Evolutionary conservation across 2,329 filamentous ascomycete genomes (phyloP).

Genomic region (Xylariaceae sp.): DNA sequence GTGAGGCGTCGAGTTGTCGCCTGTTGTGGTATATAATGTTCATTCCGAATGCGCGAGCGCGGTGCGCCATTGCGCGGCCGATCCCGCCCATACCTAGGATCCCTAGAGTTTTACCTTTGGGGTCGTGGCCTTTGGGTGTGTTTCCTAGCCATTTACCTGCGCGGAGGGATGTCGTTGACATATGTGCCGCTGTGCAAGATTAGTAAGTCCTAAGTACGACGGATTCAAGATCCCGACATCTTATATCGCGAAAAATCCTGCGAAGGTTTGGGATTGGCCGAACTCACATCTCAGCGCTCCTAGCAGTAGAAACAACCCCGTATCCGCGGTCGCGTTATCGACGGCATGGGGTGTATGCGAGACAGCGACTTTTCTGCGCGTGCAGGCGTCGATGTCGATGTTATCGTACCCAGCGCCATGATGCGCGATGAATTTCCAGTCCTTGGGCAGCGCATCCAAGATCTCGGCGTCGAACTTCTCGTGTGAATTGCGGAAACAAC

Average conservation of each 20-base stretch:
- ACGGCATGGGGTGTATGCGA: constrained; percentile 31
- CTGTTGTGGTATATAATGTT: constrained; percentile 57
- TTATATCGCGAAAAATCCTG: neutral
- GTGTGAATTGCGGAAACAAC: constrained; percentile 25
- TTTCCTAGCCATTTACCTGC: constrained; percentile 41
- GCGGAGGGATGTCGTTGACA: constrained; percentile 42
- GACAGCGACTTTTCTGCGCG: constrained; percentile 28
- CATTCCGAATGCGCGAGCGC: constrained; percentile 52
- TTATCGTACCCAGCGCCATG: constrained; percentile 60
- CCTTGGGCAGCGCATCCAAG: constrained; percentile 39
- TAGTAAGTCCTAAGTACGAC: neutral
- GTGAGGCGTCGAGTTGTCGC: constrained; percentile 28
- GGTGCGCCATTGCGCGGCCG: constrained; percentile 44
- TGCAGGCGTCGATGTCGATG: constrained; percentile 52
- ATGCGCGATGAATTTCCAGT: constrained; percentile 47
- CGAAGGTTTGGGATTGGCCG: neutral
- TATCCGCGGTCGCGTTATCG: constrained; percentile 47
- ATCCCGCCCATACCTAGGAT: constrained; percentile 60
- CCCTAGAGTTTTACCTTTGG: constrained; percentile 48
- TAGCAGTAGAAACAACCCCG: constrained; percentile 48
- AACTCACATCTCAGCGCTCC: constrained; percentile 42
- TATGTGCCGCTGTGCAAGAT: constrained; percentile 34
- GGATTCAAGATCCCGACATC: too few species aligned
- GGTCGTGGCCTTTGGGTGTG: constrained; percentile 47
- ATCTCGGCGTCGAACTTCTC: constrained; percentile 43